These are phyloP conservation scores for Syncephalis plumigaleata DNA, from an alignment of 371 early-diverging fungal genomes.

Conservation along the genomic window DNA sequence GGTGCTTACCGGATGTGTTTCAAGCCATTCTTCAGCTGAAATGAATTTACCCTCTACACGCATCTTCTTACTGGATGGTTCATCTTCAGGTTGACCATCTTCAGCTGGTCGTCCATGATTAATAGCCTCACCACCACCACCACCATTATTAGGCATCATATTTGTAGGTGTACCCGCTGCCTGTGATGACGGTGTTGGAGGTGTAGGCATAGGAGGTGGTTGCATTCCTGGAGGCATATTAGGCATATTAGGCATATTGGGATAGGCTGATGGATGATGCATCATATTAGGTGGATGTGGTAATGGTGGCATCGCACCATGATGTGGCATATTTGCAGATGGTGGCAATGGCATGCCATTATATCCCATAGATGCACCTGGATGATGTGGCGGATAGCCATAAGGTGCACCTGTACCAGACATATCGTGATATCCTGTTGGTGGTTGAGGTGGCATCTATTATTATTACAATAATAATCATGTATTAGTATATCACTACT, in stretches of 20 bases:
- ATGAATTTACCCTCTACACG: constrained; percentile 7
- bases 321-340: no score
- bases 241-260: no score
- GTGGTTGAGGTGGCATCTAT: constrained; percentile 11
- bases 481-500: background rate
- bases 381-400: constrained; percentile 9
- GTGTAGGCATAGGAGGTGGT: constrained; percentile 3
- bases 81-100: constrained; percentile 13
- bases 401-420: constrained; percentile 8
- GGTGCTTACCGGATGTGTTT: constrained; percentile 19
- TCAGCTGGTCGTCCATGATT: constrained; percentile 7
- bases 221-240: constrained; percentile 9
- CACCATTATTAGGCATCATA: constrained; percentile 3
- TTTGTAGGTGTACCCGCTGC: constrained; percentile 3
- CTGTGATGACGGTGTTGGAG: background rate
- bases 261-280: no score
- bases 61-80: constrained; percentile 14
- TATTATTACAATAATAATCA: constrained; percentile 2
- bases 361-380: no score
- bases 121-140: no score
- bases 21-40: constrained; percentile 16
- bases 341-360: no score
- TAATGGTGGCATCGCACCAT: no score
- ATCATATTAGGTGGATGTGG: no score
- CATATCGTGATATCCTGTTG: constrained; percentile 5